Evolutionary conservation across 768 basidiomycete species (phyloP).

Genomic region (Tulasnella sp.): DNA sequence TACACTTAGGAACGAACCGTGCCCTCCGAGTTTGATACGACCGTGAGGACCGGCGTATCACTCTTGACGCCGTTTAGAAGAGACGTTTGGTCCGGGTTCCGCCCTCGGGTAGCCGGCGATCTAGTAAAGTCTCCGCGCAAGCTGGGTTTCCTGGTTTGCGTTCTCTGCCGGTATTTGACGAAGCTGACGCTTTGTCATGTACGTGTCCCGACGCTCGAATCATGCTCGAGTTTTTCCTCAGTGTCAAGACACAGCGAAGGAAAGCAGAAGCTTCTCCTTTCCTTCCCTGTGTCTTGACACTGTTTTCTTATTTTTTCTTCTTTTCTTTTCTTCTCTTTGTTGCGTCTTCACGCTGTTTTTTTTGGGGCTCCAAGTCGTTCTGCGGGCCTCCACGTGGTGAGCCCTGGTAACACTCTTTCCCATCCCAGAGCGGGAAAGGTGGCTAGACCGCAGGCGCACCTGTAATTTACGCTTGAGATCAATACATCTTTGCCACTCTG

Average conservation of each 20-base stretch:
- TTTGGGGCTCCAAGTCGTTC: not conserved
- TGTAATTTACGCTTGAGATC: not conserved
- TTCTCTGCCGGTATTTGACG: not conserved
- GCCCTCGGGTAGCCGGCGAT: not conserved
- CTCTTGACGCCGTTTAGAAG: not conserved
- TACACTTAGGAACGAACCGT: not conserved
- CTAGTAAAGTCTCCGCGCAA: not conserved
- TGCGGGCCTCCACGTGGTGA: not conserved
- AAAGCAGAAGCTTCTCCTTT: too few species aligned
- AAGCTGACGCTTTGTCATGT: not conserved
- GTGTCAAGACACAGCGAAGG: too few species aligned
- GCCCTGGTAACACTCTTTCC: not conserved
- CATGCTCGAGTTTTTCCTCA: too few species aligned
- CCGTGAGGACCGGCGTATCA: not conserved
- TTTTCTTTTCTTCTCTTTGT: too few species aligned
- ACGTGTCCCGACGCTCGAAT: not conserved
- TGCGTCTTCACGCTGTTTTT: too few species aligned
- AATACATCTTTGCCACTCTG: too few species aligned
- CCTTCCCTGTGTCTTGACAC: not conserved
- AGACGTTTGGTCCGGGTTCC: not conserved
- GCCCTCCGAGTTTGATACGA: not conserved
- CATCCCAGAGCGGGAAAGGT: not conserved
- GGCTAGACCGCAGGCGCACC: not conserved
- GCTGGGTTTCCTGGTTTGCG: too few species aligned
- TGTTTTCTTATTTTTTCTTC: too few species aligned